These are phyloP conservation scores for Botrytis medusae DNA, from an alignment of 2,329 filamentous ascomycete species.

Conservation along the genomic window DNA sequence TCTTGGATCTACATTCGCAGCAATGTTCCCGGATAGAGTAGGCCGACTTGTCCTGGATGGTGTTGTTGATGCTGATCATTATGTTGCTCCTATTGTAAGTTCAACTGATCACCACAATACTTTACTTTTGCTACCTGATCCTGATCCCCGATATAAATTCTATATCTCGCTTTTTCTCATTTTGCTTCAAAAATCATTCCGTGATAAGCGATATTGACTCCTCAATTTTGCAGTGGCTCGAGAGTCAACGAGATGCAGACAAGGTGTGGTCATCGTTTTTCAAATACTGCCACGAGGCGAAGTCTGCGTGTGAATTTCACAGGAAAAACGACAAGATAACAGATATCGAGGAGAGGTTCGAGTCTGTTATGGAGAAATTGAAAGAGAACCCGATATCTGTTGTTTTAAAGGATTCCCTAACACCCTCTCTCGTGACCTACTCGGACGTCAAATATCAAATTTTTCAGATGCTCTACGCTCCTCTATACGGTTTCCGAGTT, in stretches of 20 bases:
- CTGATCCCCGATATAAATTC: neutral
- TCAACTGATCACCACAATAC: neutral
- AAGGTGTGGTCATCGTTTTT: slow-evolving; percentile 34
- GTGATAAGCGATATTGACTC: neutral
- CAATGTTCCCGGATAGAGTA: slow-evolving; percentile 46
- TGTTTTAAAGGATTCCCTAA: slow-evolving; percentile 25
- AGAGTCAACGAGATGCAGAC: slow-evolving; percentile 35
- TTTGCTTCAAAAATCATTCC: neutral
- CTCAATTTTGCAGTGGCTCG: slow-evolving; percentile 24
- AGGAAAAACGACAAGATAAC: slow-evolving; percentile 27
- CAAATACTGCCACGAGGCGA: slow-evolving; percentile 39
- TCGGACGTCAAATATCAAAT: slow-evolving; percentile 35
- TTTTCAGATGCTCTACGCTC: slow-evolving; percentile 37
- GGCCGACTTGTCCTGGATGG: slow-evolving; percentile 44
- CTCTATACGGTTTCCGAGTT: slow-evolving; percentile 31
- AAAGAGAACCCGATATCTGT: slow-evolving; percentile 39
- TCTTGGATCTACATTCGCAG: slow-evolving; percentile 48
- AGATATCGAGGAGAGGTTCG: slow-evolving; percentile 33
- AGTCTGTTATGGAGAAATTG: slow-evolving; percentile 44
- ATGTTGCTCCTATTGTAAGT: slow-evolving; percentile 28
- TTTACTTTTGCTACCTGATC: neutral
- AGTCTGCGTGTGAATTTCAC: slow-evolving; percentile 38
- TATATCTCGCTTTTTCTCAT: neutral
- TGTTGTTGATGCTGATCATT: slow-evolving; percentile 36
- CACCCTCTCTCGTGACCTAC: slow-evolving; percentile 34